Evolutionary conservation across 768 basidiomycete species (phyloP), one percentile per base, ranked within the genome.

Genomic region (Leccinum longicurvipes): DNA sequence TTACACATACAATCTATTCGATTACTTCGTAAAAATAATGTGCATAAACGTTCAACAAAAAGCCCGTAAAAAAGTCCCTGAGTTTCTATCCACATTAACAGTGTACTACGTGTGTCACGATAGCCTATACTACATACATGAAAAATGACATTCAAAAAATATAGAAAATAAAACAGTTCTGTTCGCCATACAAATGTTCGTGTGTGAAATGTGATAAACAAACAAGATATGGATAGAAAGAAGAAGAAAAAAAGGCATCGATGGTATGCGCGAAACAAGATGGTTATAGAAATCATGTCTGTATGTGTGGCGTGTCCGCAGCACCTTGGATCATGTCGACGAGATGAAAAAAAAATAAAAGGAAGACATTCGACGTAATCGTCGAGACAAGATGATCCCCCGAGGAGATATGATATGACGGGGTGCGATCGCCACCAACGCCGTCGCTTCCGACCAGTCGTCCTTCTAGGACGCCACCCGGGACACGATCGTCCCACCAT

Each of bases 401-500:
- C 48, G 14, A 36, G 6, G 28, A 48, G 27, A 39, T 42, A 45
- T n/a, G 36, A 39, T 19, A 19, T 41, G 23, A 24, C 41, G 23
- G n/a, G 59, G 32, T 52, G 29, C 24, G 47, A 27, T 36, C 39
- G 50, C 39, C 47, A 28, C 19, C 17, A 15, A 36, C n/a, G n/a
- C n/a, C n/a, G 12, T 11, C 46, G 12, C 28, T 6, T 23, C 9
- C n/a, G 34, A 15, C 28, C 36, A n/a, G 17, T 41, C 8, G 45
- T 45, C 44, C 17, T n/a, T 34, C 44, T 64, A 72, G 17, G 62
- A 62, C n/a, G 60, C 72, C 29, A 73, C 67, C 23, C 71, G 70
- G 27, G 73, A 73, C 32, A 75, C 70, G n/a, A 73, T 51, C 11
- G 72, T 73, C 42, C 73, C 73, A 10, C 74, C 72, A 19, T 62